Evolutionary conservation across 208 protist species (phyloP), one percentile per base, ranked within the genome.

Genomic region (Spongospora subterranea): DNA sequence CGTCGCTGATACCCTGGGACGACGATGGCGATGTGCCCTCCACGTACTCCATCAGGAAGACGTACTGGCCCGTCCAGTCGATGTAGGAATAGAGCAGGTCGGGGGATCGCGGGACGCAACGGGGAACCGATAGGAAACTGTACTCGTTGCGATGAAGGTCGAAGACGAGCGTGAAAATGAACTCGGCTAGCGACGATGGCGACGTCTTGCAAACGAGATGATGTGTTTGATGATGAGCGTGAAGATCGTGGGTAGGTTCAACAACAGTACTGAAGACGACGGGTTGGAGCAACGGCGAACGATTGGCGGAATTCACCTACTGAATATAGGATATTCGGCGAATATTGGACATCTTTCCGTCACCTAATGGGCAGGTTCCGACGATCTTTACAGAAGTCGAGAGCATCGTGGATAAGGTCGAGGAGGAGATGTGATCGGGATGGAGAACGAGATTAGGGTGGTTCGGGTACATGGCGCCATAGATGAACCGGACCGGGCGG

Each of bases 321-420:
- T 60, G 13, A 24, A 60, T 60, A 24, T 29, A 60, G 6, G 50
- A 60, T 29, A 60, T 60, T 24, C 24, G 6, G 50, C 50, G 35
- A n/a, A 82, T 82, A 6, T 6, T 82, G 17, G 71, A 82, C 71
- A 82, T 82, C 71, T 82, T 82, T 35, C 71, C 71, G 40, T 82
- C 71, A n/a, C 71, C 71, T 13, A 82, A 45, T 20, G n/a, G 71
- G 17, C n/a, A 6, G 17, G 6, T 6, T 20, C 71, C 71, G 71
- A 82, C 71, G 71, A 82, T 82, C 17, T 20, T n/a, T 20, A 82
- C 71, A 35, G 71, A 6, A n/a, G 11, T 6, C 13, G 6, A 20
- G 17, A 82, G 35, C 17, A 82, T 82, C 35, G 17, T 43, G n/a
- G 35, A 45, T 13, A 82, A n/a, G 17, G 71, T 40, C n/a, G 6